Conservation (phyloP, 345 rosid species). For the Limnanthes douglasii region DNA sequence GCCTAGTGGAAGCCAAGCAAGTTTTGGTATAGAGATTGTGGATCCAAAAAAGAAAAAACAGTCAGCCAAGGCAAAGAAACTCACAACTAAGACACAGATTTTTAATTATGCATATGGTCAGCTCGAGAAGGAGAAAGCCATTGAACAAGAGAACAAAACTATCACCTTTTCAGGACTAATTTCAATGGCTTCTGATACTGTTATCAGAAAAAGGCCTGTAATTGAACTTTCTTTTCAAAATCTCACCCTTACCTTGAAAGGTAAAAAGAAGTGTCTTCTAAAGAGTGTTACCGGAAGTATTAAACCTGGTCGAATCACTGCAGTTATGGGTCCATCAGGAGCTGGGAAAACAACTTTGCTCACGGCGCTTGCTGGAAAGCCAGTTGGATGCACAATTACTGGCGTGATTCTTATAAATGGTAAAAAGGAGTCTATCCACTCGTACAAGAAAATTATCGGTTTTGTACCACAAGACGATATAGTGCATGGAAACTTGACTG, state of each 20-base stretch:
- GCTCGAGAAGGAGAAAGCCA: conserved; percentile 76
- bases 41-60: conserved; percentile 32
- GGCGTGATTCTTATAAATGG: conserved; percentile 76
- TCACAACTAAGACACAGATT: too few relatives aligned
- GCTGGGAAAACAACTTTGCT: conserved; percentile 93
- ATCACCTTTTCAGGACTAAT: conserved; percentile 72
- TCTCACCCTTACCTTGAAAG: conserved; percentile 67
- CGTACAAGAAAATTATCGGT: conserved; percentile 74
- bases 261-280: conserved; percentile 49
- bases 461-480: conserved; percentile 95
- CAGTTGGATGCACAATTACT: conserved; percentile 50
- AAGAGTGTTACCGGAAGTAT: conserved; percentile 74
- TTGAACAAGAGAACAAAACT: conserved; percentile 31
- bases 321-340: conserved; percentile 99
- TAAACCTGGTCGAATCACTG: conserved; percentile 68
- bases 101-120: conserved; percentile 65
- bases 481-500: conserved; percentile 93
- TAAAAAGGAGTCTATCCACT: conserved; percentile 50
- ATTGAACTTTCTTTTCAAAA: conserved; percentile 67
- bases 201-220: conserved; percentile 46
- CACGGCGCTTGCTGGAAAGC: conserved; percentile 83
- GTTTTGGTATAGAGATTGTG: conserved; percentile 10
- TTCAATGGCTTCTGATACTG: conserved; percentile 41
- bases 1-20: conserved; percentile 18
- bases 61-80: too few relatives aligned